phyloP scores from a whole-genome alignment of 73 alveolate genomes.

The Paramecium sonneborni region DNA sequence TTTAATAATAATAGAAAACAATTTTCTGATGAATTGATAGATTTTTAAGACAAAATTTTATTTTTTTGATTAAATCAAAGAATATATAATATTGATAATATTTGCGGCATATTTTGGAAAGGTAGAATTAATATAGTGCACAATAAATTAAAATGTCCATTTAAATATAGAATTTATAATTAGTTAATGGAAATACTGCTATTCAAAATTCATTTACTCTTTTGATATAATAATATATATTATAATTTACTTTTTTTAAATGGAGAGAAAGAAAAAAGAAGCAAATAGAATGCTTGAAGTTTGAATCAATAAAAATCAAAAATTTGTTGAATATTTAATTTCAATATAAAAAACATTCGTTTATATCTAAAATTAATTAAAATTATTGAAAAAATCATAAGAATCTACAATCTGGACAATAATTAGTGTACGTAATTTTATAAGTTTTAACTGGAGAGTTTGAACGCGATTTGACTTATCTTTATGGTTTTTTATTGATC shows the following conservation, averaged over 20 bases:
- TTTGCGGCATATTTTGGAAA: slow-evolving; percentile 26
- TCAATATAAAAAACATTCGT: neutral
- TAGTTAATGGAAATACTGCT: slow-evolving; percentile 47
- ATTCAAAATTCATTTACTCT: slow-evolving; percentile 4
- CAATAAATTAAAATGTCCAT: neutral
- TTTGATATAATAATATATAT: neutral
- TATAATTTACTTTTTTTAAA: neutral
- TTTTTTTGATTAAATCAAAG: neutral
- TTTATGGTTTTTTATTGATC: neutral
- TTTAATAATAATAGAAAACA: neutral
- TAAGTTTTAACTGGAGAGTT: neutral
- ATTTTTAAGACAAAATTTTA: neutral
- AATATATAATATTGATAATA: neutral
- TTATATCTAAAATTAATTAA: no score
- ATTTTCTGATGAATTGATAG: neutral
- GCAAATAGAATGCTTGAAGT: neutral
- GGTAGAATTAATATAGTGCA: neutral
- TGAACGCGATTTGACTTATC: neutral
- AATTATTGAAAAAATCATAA: no score
- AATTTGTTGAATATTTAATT: neutral
- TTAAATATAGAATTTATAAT: neutral
- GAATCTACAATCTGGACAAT: slow-evolving; percentile 26
- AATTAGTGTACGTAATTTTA: neutral
- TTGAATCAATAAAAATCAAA: neutral
- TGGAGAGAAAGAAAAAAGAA: neutral